phyloP scores from a whole-genome alignment of 768 basidiomycete species.

The Lactifluus rugatus region DNA sequence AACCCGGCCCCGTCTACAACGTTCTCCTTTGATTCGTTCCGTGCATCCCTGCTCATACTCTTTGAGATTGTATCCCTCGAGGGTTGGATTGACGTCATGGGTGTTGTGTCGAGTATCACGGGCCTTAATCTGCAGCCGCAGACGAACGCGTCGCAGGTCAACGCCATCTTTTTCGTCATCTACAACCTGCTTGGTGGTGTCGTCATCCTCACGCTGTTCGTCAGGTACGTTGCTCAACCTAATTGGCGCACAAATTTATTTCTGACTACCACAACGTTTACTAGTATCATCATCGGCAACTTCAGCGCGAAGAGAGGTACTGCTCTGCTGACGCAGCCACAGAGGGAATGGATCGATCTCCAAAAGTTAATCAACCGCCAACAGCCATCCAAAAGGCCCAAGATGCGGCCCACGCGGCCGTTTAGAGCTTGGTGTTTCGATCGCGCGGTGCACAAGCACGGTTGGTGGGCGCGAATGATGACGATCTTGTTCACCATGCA shows the following conservation, averaged over 20 bases:
- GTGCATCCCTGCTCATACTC: conserved; percentile 74
- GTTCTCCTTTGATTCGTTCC: conserved; percentile 87
- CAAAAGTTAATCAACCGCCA: conserved; percentile 83
- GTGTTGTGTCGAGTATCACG: conserved; percentile 65
- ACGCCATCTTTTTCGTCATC: conserved; percentile 84
- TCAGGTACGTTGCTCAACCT: conserved; percentile 48
- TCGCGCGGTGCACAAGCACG: conserved; percentile 83
- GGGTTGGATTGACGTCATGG: conserved; percentile 96
- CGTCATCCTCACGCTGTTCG: conserved; percentile 81
- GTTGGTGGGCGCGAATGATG: conserved; percentile 82
- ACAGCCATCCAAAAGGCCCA: conserved; percentile 75
- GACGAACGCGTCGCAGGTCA: conserved; percentile 62
- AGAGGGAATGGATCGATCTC: conserved; percentile 90
- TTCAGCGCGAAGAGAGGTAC: conserved; percentile 81
- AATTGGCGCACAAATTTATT: not conserved
- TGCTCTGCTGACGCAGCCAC: conserved; percentile 76
- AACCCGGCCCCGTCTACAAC: conserved; percentile 74
- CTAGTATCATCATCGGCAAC: conserved; percentile 90
- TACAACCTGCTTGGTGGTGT: conserved; percentile 89
- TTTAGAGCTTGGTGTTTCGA: conserved; percentile 85
- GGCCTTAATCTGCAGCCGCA: conserved; percentile 60
- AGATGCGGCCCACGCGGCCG: conserved; percentile 39
- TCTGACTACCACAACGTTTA: conserved; percentile 3
- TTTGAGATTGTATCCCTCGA: conserved; percentile 95
- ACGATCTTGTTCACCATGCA: conserved; percentile 73